Conservation (phyloP, 2,329 filamentous ascomycete genomes). For the Fusarium proliferatum region DNA sequence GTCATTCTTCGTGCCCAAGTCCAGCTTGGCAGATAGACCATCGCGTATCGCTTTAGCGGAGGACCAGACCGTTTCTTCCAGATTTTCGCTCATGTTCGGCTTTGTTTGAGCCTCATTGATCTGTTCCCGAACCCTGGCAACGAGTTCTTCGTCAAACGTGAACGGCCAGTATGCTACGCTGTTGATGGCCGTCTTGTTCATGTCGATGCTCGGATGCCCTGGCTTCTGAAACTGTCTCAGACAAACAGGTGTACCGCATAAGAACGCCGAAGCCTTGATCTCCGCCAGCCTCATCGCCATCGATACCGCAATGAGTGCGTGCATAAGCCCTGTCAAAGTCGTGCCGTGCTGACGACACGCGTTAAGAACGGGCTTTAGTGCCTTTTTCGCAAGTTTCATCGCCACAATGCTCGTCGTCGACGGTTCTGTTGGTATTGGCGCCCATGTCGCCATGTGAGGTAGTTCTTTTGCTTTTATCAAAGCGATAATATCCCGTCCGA, state of each 20-base stretch:
- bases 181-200: conserved; percentile 9
- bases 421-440: neutral
- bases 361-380: neutral
- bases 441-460: conserved; percentile 5
- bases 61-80: conserved; percentile 35
- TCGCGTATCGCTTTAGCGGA: conserved; percentile 28
- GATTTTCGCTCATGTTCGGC: neutral
- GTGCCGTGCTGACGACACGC: conserved; percentile 6
- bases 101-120: neutral
- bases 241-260: conserved; percentile 14
- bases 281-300: neutral
- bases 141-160: neutral
- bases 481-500: neutral
- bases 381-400: neutral
- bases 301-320: neutral
- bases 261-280: conserved; percentile 1
- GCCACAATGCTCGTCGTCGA: neutral
- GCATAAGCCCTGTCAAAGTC: conserved; percentile 14
- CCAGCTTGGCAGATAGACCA: conserved; percentile 32
- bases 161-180: conserved; percentile 7
- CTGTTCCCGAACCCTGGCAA: neutral
- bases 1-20: conserved; percentile 14
- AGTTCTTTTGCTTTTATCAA: neutral
- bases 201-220: neutral
- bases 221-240: conserved; percentile 1